Evolutionary conservation across 2,329 filamentous ascomycete genomes (phyloP).

Genomic region (Podosphaera xanthii): DNA sequence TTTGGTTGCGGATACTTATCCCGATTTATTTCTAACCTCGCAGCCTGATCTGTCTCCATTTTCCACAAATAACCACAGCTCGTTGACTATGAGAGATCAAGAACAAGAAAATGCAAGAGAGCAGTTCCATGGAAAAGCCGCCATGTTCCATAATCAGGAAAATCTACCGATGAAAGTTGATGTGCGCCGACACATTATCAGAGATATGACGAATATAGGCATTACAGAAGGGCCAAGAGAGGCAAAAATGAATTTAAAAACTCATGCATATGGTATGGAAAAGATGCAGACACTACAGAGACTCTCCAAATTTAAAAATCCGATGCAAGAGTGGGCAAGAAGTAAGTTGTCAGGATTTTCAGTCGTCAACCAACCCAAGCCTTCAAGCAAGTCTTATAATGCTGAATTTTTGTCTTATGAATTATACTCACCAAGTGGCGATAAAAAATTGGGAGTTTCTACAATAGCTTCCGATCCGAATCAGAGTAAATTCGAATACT

Average conservation of each 20-base stretch:
- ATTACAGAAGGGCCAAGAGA: background rate
- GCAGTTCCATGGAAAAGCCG: background rate
- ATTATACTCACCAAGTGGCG: background rate
- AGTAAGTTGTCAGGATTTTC: conserved; percentile 12
- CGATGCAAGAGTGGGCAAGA: conserved; percentile 10
- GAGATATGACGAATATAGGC: background rate
- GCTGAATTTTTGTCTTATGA: background rate
- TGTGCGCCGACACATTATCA: background rate
- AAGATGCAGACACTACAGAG: conserved; percentile 16
- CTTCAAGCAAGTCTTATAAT: too few relatives aligned
- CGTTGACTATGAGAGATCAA: conserved; percentile 1
- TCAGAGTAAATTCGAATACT: background rate
- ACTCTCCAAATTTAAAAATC: conserved; percentile 14
- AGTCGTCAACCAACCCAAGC: background rate
- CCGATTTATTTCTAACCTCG: background rate
- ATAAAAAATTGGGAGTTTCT: background rate
- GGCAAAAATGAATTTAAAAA: background rate
- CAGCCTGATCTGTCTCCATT: background rate
- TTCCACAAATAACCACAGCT: background rate
- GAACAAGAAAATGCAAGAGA: conserved; percentile 1
- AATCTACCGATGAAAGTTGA: background rate
- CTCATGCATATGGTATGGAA: conserved; percentile 9
- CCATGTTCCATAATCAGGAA: background rate
- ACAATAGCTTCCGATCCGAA: background rate
- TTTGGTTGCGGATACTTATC: background rate